Conservation (phyloP, 140 eudicot genomes). For the Anethum foeniculum region DNA sequence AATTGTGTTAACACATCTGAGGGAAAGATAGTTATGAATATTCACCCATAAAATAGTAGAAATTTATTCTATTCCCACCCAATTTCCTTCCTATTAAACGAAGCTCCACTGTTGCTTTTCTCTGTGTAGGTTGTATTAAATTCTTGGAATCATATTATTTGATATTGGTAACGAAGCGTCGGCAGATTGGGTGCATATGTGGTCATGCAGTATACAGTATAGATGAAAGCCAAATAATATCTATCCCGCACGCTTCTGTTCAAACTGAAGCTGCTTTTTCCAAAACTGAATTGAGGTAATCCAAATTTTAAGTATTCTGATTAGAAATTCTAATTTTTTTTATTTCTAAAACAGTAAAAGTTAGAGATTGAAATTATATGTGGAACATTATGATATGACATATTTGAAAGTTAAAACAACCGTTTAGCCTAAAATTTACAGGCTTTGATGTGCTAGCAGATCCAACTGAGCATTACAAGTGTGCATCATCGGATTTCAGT, state of each 20-base stretch:
- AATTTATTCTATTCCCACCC: not conserved
- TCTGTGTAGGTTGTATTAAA: slow-evolving; percentile 55
- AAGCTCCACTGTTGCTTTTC: not conserved
- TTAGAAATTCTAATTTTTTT: not conserved
- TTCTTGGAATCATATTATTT: slow-evolving; percentile 83
- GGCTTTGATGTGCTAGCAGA: not conserved
- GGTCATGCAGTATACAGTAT: slow-evolving; percentile 91
- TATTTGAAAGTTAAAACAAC: not conserved
- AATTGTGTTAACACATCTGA: not conserved
- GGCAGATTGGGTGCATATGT: slow-evolving; percentile 82
- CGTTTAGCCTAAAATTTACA: not conserved
- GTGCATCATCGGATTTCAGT: not conserved
- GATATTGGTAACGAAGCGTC: slow-evolving; percentile 74
- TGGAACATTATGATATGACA: not conserved
- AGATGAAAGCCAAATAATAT: slow-evolving; percentile 72
- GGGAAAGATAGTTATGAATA: not conserved
- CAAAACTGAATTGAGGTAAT: slow-evolving; percentile 77
- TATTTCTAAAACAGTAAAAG: not conserved
- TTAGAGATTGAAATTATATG: not conserved
- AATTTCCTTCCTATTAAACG: not conserved
- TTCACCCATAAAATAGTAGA: not conserved
- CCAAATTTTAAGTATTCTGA: not conserved
- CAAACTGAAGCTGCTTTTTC: slow-evolving; percentile 88
- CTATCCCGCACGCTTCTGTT: slow-evolving; percentile 80
- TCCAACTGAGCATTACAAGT: not conserved